These are phyloP conservation scores for Stipa capillata DNA, from an alignment of 176 grass and related monocot species.

Conservation along the genomic window DNA sequence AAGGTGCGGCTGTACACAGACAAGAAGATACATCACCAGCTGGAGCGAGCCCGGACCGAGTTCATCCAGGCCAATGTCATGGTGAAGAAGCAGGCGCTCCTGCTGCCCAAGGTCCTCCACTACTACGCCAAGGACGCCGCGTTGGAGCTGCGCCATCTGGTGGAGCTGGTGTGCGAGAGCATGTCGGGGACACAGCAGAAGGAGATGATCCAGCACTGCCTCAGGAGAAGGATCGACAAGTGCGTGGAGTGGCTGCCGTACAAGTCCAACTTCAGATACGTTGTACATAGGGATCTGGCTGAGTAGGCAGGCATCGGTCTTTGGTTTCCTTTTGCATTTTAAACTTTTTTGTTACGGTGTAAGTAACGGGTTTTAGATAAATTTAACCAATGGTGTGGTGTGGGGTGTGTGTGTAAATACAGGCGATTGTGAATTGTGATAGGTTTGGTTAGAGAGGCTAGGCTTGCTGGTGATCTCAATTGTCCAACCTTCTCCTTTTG, in stretches of 20 bases:
- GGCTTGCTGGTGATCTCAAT: background rate
- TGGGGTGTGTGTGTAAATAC: background rate
- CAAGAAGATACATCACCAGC: slow-evolving; percentile 60
- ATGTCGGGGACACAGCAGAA: slow-evolving; percentile 42
- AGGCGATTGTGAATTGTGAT: background rate
- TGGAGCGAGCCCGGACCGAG: slow-evolving; percentile 55
- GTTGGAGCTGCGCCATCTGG: slow-evolving; percentile 56
- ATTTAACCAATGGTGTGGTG: background rate
- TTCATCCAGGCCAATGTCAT: slow-evolving; percentile 62
- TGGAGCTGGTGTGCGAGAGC: slow-evolving; percentile 73
- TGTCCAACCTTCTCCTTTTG: background rate
- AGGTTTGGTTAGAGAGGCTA: background rate
- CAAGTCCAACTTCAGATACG: slow-evolving; percentile 87
- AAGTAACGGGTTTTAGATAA: background rate
- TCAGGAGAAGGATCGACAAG: slow-evolving; percentile 52
- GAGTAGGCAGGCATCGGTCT: background rate
- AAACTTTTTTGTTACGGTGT: background rate
- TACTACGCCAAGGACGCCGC: slow-evolving; percentile 73
- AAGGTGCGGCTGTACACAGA: slow-evolving; percentile 75
- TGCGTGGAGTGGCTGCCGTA: slow-evolving; percentile 80
- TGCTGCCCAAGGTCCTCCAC: slow-evolving; percentile 84
- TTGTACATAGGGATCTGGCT: slow-evolving; percentile 80
- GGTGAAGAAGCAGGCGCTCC: slow-evolving; percentile 53
- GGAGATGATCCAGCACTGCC: slow-evolving; percentile 29
- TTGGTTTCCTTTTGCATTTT: background rate